Evolutionary conservation across 2,329 filamentous ascomycete species (phyloP), one percentile per base, ranked within the genome.

Genomic region (Hymenoscyphus salicellus): DNA sequence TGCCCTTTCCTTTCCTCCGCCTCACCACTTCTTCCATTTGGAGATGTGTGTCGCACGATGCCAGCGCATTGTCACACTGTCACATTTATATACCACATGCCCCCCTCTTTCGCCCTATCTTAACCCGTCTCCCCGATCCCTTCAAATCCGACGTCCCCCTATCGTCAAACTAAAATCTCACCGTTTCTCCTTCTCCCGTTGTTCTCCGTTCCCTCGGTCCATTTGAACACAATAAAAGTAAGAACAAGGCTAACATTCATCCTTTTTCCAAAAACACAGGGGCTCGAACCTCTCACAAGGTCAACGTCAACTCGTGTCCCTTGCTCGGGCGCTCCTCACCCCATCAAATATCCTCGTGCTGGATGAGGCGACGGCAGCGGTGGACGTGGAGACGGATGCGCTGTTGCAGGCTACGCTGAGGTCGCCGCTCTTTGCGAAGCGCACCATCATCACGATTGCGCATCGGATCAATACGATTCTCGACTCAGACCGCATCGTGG

Each of bases 401-500:
- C 80, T 89, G 79, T 79, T 90, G 62, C 87, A 90, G 78, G 78
- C 79, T 58, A 89, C 87, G 30, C 79, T 89, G 63, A 83, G 87
- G 38, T 84, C 84, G 41, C 83, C 85, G 26, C 77, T 89, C 17
- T 99, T 99, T 80, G 84, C 89, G 67, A 92, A 97, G 78, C 88
- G 92, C 62, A 99, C 95, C 43, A 98, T 99, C 78, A 96, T 99
- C 78, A 99, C 95, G 0, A 97, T 99, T 73, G 95, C 95, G 30
- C 95, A 99, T 80, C 89, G 95, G 63, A 96, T 99, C 81, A 98
- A 98, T 80, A 99, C 95, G 11, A 98, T 99, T 73, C 84, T 99
- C 33, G 87, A 90, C 76, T 86, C 84, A 66, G 94, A 99, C 79
- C 87, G 93, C 60, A 95, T 99, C 67, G 89, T 99, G 41, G 95